These are phyloP conservation scores for Ceratocystiopsis sp. DNA, from an alignment of 2,329 filamentous ascomycete species.

Conservation along the genomic window DNA sequence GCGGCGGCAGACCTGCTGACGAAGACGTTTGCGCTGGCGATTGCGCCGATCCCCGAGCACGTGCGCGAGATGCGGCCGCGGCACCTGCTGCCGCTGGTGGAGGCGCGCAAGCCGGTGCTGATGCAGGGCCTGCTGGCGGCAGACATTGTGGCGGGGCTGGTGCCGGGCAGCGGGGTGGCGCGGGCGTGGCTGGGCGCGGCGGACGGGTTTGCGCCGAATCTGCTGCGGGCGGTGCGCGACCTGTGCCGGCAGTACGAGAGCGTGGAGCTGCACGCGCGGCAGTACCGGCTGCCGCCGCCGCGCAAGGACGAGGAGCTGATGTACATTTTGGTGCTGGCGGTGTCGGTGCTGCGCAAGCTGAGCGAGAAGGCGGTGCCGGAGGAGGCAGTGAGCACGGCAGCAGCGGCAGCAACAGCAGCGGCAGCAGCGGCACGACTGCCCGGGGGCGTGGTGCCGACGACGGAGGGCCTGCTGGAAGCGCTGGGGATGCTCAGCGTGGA, in stretches of 20 bases:
- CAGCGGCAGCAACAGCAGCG: slow-evolving; percentile 12
- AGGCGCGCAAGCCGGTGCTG: slow-evolving; percentile 71
- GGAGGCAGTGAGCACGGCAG: too few species aligned
- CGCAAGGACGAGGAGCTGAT: slow-evolving; percentile 34
- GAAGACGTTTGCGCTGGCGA: slow-evolving; percentile 68
- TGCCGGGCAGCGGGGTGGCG: slow-evolving; percentile 45
- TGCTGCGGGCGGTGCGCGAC: slow-evolving; percentile 58
- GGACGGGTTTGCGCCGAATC: slow-evolving; percentile 67
- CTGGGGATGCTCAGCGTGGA: slow-evolving; percentile 46
- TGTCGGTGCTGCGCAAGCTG: slow-evolving; percentile 50
- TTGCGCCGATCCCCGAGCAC: slow-evolving; percentile 67
- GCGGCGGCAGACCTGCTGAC: slow-evolving; percentile 68
- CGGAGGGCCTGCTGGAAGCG: slow-evolving; percentile 49
- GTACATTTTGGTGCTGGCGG: slow-evolving; percentile 50
- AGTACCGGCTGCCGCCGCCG: slow-evolving; percentile 15
- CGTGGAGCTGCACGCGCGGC: slow-evolving; percentile 8
- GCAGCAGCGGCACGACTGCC: slow-evolving; percentile 34
- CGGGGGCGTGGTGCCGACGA: slow-evolving; percentile 44
- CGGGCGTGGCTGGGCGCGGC: slow-evolving; percentile 67
- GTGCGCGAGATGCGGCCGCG: slow-evolving; percentile 31
- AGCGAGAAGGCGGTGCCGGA: slow-evolving; percentile 41
- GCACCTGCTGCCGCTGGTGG: slow-evolving; percentile 49
- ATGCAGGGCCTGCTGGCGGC: slow-evolving; percentile 86
- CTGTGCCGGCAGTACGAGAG: slow-evolving; percentile 46
- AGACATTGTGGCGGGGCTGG: slow-evolving; percentile 67